These are phyloP conservation scores for Colletotrichum salicis DNA, from an alignment of 2,329 filamentous ascomycete species.

Conservation along the genomic window DNA sequence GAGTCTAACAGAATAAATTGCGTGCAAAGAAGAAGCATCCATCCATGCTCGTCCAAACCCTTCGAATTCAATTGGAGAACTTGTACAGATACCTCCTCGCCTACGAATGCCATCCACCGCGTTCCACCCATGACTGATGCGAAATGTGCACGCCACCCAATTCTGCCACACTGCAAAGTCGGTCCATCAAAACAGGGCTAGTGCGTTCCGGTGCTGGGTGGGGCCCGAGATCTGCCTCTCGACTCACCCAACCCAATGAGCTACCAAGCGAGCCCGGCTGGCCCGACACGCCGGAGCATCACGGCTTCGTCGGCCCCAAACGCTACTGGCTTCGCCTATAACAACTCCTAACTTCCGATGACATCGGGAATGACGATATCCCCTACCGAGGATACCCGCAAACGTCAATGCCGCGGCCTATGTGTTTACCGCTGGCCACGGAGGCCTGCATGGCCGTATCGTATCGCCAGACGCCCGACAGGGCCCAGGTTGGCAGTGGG, in stretches of 20 bases:
- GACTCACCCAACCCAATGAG: slow-evolving; percentile 32
- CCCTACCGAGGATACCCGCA: slow-evolving; percentile 30
- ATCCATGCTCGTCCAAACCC: slow-evolving; percentile 10
- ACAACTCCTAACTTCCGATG: slow-evolving; percentile 17
- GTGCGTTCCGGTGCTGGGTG: slow-evolving; percentile 24
- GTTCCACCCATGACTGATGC: neutral
- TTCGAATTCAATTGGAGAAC: neutral
- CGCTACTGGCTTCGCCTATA: slow-evolving; percentile 36
- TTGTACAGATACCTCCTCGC: neutral
- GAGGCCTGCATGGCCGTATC: neutral
- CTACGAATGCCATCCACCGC: neutral
- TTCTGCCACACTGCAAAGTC: slow-evolving; percentile 23
- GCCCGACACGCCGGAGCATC: slow-evolving; percentile 34
- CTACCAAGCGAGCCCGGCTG: slow-evolving; percentile 5
- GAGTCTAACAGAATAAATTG: neutral
- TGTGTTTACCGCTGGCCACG: slow-evolving; percentile 8
- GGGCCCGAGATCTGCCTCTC: slow-evolving; percentile 26
- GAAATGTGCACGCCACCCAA: slow-evolving; percentile 2
- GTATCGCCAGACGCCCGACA: neutral
- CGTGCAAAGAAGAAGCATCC: slow-evolving; percentile 4
- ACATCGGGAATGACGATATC: slow-evolving; percentile 15
- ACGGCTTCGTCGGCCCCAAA: slow-evolving; percentile 36
- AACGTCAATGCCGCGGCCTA: slow-evolving; percentile 23
- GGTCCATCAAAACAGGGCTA: slow-evolving; percentile 35
- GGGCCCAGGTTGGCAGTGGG: slow-evolving; percentile 14